Evolutionary conservation across 495 filamentous ascomycete genomes (phyloP), one percentile per base, ranked within the genome.

Genomic region (Tuber melanosporum): DNA sequence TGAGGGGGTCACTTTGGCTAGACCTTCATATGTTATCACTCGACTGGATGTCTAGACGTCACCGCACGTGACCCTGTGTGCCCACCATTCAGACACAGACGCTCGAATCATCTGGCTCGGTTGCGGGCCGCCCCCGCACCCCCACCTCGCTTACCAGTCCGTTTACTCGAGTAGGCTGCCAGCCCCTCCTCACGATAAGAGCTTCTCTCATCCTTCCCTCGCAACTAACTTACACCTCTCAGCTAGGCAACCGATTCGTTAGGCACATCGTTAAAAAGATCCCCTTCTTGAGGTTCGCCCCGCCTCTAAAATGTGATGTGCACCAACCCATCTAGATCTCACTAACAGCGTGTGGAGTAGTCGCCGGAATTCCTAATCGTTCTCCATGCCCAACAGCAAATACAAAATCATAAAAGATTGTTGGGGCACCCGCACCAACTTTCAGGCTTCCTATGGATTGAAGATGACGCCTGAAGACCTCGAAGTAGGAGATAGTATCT

Each of bases 371-470:
- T 36, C 73, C 39, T 44, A 32, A 45, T 45, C 20, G 39, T 43
- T 44, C n/a, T 15, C 73, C 7, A 75, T 75, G 73, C 42, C 73
- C 22, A 42, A 57, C 47, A 76, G 71, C 73, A 66, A 62, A 45
- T 69, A 71, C 36, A 73, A 73, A 73, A 76, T 73, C 44, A 49
- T 73, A n/a, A 76, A 76, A n/a, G 71, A 75, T 39, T 36, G 71
- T 2, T 76, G 75, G 44, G 74, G 73, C 71, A 74, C 46, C 41
- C 75, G 77, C 71, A 6, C 32, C 17, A 78, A 80, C 41, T 80
- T 80, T 71, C 78, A 80, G 73, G 42, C 69, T 44, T 78, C 76
- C 20, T 74, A 74, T 71, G 78, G 73, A 47, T 71, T 80, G n/a
- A 20, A 44, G 22, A 80, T 74, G 76, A 73, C 72, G 36, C 76